These are phyloP conservation scores for Fusarium concolor DNA, from an alignment of 2,329 filamentous ascomycete genomes.

Conservation along the genomic window DNA sequence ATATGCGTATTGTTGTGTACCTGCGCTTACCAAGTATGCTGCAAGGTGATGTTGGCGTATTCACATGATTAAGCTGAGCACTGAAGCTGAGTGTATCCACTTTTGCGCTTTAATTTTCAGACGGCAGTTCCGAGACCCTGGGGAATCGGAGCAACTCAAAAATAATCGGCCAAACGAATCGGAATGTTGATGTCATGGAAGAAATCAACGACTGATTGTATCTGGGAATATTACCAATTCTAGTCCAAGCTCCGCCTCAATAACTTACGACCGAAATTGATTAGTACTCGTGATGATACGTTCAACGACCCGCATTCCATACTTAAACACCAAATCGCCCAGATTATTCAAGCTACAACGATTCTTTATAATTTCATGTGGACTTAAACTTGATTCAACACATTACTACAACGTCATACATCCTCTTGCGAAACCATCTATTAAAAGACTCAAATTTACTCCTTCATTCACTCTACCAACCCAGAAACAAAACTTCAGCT, in stretches of 20 bases:
- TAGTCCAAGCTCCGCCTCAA: conserved; percentile 8
- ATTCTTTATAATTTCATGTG: conserved; percentile 15
- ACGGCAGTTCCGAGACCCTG: neutral
- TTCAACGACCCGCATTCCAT: neutral
- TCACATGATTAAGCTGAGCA: conserved; percentile 1
- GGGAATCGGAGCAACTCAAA: conserved; percentile 3
- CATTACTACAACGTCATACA: conserved; percentile 23
- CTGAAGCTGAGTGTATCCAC: neutral
- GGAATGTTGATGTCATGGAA: conserved; percentile 39
- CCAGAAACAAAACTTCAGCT: conserved; percentile 17
- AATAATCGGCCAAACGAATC: conserved; percentile 16
- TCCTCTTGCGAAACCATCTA: neutral
- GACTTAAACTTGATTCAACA: neutral
- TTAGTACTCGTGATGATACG: conserved; percentile 19
- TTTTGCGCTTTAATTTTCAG: neutral
- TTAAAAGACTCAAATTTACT: neutral
- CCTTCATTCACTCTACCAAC: neutral
- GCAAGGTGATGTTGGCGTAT: neutral
- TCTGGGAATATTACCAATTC: conserved; percentile 20
- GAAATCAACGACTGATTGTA: conserved; percentile 1
- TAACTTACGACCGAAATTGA: conserved; percentile 3
- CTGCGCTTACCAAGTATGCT: too few species aligned
- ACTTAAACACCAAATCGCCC: conserved; percentile 16
- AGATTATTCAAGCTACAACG: neutral
- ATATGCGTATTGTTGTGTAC: neutral